phyloP scores from a whole-genome alignment of 2,329 filamentous ascomycete genomes.

The Curvularia sp. region DNA sequence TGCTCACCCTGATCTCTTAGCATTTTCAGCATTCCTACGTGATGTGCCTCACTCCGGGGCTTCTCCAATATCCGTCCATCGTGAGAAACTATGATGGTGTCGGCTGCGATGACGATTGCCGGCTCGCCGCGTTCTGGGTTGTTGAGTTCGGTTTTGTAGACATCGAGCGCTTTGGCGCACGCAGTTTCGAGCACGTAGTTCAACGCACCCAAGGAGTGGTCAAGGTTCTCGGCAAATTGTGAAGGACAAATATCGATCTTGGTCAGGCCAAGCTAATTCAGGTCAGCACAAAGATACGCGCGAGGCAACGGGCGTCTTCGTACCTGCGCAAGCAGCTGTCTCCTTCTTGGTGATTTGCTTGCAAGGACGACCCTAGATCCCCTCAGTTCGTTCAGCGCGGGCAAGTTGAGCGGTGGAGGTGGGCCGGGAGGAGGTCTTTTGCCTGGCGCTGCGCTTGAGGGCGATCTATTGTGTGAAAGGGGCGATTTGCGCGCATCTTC shows the following conservation, averaged over 20 bases:
- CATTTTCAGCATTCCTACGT: conserved; percentile 81
- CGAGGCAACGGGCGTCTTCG: conserved; percentile 7
- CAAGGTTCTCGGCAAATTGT: conserved; percentile 81
- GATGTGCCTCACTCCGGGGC: conserved; percentile 79
- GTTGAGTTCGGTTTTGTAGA: conserved; percentile 68
- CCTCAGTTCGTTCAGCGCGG: conserved; percentile 77
- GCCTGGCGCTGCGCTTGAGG: conserved; percentile 23
- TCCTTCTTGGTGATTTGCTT: conserved; percentile 84
- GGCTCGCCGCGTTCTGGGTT: conserved; percentile 70
- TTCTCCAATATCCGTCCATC: conserved; percentile 88
- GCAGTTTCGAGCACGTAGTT: conserved; percentile 93
- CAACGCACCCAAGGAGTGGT: conserved; percentile 85
- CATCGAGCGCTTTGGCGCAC: conserved; percentile 78
- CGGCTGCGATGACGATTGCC: conserved; percentile 84
- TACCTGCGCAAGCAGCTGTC: conserved; percentile 78
- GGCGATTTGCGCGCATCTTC: conserved; percentile 44
- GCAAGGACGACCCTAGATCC: conserved; percentile 86
- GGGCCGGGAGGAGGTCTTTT: conserved; percentile 43
- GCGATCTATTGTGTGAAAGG: conserved; percentile 26
- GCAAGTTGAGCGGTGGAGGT: conserved; percentile 76
- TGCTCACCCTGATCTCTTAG: conserved; percentile 80
- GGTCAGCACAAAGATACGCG: not conserved
- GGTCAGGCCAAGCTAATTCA: conserved; percentile 73
- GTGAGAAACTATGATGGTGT: conserved; percentile 84
- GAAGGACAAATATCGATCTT: conserved; percentile 87